phyloP scores from a whole-genome alignment of 2,329 filamentous ascomycete genomes.

The Talaromyces sp. region DNA sequence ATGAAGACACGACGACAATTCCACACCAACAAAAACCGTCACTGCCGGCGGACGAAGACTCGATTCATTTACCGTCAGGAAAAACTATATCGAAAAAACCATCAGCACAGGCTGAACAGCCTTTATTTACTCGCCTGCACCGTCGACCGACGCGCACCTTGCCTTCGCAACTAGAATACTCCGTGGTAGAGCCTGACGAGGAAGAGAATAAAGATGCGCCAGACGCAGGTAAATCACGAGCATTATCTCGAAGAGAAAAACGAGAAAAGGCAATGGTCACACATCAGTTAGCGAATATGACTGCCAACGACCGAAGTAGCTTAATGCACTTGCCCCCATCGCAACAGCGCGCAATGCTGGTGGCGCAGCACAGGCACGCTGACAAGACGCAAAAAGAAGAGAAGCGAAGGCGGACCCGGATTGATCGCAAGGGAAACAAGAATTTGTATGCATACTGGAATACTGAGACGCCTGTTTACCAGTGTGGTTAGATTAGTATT shows the following conservation, averaged over 20 bases:
- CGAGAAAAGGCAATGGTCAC: conserved; percentile 2
- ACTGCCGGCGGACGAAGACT: background rate
- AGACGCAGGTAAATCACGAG: background rate
- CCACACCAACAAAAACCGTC: background rate
- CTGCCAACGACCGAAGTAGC: background rate
- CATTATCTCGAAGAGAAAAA: background rate
- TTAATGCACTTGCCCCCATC: conserved; percentile 5
- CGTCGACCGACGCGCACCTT: background rate
- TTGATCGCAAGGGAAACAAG: conserved; percentile 8
- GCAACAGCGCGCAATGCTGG: background rate
- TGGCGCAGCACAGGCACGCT: background rate
- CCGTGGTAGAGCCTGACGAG: background rate
- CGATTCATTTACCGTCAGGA: conserved; percentile 7
- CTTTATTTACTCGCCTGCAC: background rate
- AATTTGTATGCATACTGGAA: conserved; percentile 11
- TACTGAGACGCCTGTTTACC: conserved; percentile 7
- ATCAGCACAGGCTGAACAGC: conserved; percentile 3
- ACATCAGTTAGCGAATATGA: conserved; percentile 1
- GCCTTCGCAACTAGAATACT: background rate
- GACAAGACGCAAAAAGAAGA: conserved; percentile 5
- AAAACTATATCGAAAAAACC: conserved; percentile 5
- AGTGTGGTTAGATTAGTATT: conserved; percentile 7
- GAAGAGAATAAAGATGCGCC: background rate
- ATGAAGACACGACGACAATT: background rate
- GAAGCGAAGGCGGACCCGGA: conserved; percentile 1